These are phyloP conservation scores for Diaporthe longicolla DNA, from an alignment of 2,329 filamentous ascomycete species.

Conservation along the genomic window DNA sequence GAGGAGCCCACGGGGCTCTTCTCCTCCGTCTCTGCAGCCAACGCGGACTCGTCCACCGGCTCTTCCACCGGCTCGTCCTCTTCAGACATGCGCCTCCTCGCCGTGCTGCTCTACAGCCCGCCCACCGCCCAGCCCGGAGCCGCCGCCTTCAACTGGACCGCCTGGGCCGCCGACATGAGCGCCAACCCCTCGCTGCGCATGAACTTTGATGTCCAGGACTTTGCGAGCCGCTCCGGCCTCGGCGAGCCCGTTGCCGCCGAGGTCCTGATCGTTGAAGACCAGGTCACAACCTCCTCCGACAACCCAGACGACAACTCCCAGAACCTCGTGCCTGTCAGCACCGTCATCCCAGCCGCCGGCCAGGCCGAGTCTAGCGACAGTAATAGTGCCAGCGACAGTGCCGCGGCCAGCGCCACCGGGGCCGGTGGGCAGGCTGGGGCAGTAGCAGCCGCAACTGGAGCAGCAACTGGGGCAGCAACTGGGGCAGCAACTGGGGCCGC, in stretches of 20 bases:
- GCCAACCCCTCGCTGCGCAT: slow-evolving; percentile 36
- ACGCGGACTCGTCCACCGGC: not conserved
- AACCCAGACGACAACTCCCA: slow-evolving; percentile 28
- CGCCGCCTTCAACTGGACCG: slow-evolving; percentile 37
- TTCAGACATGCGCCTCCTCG: slow-evolving; percentile 41
- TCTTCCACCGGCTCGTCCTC: slow-evolving; percentile 45
- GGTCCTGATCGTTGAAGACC: slow-evolving; percentile 37
- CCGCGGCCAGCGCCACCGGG: not conserved
- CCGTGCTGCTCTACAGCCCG: slow-evolving; percentile 36
- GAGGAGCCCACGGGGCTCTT: slow-evolving; percentile 37
- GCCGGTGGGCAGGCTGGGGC: not conserved
- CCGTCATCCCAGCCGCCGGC: slow-evolving; percentile 27
- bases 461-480: not conserved
- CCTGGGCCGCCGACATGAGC: slow-evolving; percentile 39
- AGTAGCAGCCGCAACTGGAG: slow-evolving; percentile 3
- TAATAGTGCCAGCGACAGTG: not conserved
- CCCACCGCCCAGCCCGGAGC: slow-evolving; percentile 4
- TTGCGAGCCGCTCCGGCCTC: slow-evolving; percentile 38
- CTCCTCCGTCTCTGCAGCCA: slow-evolving; percentile 47
- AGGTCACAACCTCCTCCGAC: slow-evolving; percentile 18
- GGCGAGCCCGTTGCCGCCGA: slow-evolving; percentile 39
- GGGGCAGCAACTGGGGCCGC: not conserved
- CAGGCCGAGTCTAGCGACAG: not conserved
- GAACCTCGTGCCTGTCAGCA: slow-evolving; percentile 38
- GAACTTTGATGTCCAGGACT: slow-evolving; percentile 39